Base-by-base conservation (phyloP, 306 rosid species). In the Prunus mongolica region DNA sequence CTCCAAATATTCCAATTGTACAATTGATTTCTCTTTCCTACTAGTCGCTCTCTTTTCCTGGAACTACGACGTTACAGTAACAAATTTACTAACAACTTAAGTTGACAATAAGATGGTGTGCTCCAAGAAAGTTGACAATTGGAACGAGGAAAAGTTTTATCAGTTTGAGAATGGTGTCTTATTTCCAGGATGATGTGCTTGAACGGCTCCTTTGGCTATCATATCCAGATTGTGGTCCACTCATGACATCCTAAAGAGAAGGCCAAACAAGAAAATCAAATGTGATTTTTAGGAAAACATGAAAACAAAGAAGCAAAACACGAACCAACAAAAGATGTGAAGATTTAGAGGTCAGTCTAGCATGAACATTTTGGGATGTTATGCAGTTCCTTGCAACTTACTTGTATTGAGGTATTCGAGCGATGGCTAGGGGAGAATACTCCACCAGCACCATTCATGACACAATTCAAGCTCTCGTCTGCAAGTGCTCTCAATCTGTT, bases 401-500 rank as follows among this genome's bases (percentile, higher is more conserved):
- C 75, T 51, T 71, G 75, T 12, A 32, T 47, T 12, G 8, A 30
- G 45, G 64, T 11, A 52, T 18, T 71, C 2, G 32, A 71, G 49
- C 12, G 5, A 1, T 5, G 32, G 0, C 24, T 28, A 2, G 28
- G 63, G 9, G 63, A 18, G 12, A 9, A 34, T 5, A 19, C 63
- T 27, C 27, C 63, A 28, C 28, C 5, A 50, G 49, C 64, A 13
- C 75, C 64, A 30, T 30, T 10, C 47, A 71, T 30, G 44, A 71
- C 75, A 52, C 50, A 19, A 12, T 46, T 50, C 61, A 61, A 41
- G 70, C 28, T 74, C 20, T 74, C 70, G 1, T 74, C 78, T 2
- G 62, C 70, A 0, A 62, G 16, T 50, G 57, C 67, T 77, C 50
- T 57, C 60, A 77, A 18, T 45, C 75, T 56, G 74, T 44, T 68